Evolutionary conservation across 2,329 filamentous ascomycete genomes (phyloP).

Genomic region (Zasmidium cellare): DNA sequence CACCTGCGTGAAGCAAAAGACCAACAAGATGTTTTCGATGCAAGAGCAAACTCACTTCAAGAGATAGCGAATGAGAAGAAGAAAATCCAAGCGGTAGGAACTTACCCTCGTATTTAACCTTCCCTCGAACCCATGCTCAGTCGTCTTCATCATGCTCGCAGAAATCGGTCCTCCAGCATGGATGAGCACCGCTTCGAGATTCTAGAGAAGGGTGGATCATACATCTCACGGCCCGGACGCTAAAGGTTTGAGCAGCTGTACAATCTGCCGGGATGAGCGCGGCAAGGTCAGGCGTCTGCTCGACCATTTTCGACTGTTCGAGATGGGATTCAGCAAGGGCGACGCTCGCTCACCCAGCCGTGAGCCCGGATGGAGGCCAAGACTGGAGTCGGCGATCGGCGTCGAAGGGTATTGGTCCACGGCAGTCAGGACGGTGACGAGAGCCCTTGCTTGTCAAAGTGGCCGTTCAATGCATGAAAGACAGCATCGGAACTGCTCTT

Average conservation of each 20-base stretch:
- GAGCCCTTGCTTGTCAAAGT: slow-evolving; percentile 13
- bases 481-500: slow-evolving; percentile 13
- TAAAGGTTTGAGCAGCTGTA: slow-evolving; percentile 22
- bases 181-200: slow-evolving; percentile 19
- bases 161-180: slow-evolving; percentile 12
- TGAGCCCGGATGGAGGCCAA: slow-evolving; percentile 4
- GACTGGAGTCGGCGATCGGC: slow-evolving; percentile 6
- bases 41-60: slow-evolving; percentile 16
- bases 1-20: slow-evolving; percentile 9
- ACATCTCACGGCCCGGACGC: slow-evolving; percentile 20
- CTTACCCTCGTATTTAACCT: slow-evolving; percentile 18
- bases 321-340: slow-evolving; percentile 14
- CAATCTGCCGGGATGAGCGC: slow-evolving; percentile 17
- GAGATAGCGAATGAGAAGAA: slow-evolving; percentile 13
- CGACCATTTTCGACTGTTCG: slow-evolving; percentile 9
- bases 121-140: slow-evolving; percentile 15
- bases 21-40: slow-evolving; percentile 11
- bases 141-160: slow-evolving; percentile 9
- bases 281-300: slow-evolving; percentile 14
- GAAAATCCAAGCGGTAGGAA: slow-evolving; percentile 6
- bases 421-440: background rate
- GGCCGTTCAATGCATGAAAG: slow-evolving; percentile 4
- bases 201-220: slow-evolving; percentile 17
- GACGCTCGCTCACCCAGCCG: slow-evolving; percentile 23
- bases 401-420: slow-evolving; percentile 13